These are phyloP conservation scores for Aspergillus campestris DNA, from an alignment of 495 filamentous ascomycete genomes.

Conservation along the genomic window DNA sequence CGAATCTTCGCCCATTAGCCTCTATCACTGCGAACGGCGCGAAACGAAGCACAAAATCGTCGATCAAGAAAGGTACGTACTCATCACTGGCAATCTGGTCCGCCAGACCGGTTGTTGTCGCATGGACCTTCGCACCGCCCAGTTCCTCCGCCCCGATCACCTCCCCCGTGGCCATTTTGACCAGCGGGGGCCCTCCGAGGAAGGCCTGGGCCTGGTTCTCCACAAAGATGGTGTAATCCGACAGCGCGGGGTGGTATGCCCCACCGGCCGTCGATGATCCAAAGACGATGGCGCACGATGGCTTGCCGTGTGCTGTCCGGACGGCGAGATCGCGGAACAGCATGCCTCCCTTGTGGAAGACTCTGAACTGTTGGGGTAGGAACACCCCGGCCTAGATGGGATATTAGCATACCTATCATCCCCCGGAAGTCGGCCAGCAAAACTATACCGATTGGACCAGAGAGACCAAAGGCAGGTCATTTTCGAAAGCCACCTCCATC, in stretches of 20 bases:
- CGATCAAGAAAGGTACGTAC: conserved; percentile 5
- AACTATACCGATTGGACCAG: conserved; percentile 24
- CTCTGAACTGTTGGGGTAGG: conserved; percentile 24
- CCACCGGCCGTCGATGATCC: conserved; percentile 27
- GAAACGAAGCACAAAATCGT: not conserved
- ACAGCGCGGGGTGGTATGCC: conserved; percentile 28
- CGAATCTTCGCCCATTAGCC: conserved; percentile 11
- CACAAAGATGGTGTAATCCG: conserved; percentile 29
- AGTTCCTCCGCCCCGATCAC: conserved; percentile 21
- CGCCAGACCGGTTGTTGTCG: conserved; percentile 20
- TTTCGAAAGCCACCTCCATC: conserved; percentile 23
- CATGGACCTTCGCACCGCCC: conserved; percentile 25
- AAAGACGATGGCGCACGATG: conserved; percentile 27
- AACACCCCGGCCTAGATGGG: conserved; percentile 22
- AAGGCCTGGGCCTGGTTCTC: conserved; percentile 26
- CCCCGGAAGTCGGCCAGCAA: not conserved
- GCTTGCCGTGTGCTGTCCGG: conserved; percentile 17
- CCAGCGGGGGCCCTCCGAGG: conserved; percentile 24
- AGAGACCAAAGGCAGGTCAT: conserved; percentile 22
- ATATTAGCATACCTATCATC: not conserved
- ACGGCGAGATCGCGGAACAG: conserved; percentile 25
- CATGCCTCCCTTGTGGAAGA: conserved; percentile 28
- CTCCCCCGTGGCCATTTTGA: conserved; percentile 29
- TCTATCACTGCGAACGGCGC: not conserved
- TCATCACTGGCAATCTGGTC: conserved; percentile 25